phyloP scores from a whole-genome alignment of 2,329 filamentous ascomycete species.

The Alternaria triticina region DNA sequence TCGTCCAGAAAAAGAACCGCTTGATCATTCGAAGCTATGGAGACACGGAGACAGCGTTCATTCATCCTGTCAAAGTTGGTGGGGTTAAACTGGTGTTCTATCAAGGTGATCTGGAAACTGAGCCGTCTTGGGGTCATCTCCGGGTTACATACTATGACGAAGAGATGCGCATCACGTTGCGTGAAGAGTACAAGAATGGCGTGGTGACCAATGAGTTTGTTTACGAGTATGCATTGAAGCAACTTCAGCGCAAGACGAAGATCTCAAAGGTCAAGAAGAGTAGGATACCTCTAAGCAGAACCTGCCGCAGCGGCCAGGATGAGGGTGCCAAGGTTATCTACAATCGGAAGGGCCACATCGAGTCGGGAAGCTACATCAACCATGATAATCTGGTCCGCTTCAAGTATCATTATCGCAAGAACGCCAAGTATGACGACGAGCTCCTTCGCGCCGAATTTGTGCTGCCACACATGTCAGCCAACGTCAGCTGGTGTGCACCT shows the following conservation, averaged over 20 bases:
- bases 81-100: conserved; percentile 50
- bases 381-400: conserved; percentile 61
- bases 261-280: conserved; percentile 49
- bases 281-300: conserved; percentile 49
- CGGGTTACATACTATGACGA: conserved; percentile 57
- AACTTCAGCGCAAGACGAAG: conserved; percentile 39
- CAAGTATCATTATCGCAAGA: conserved; percentile 62
- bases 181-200: conserved; percentile 54
- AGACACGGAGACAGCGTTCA: conserved; percentile 59
- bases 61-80: conserved; percentile 45
- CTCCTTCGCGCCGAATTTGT: conserved; percentile 63
- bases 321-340: conserved; percentile 58
- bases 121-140: conserved; percentile 54
- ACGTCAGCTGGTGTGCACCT: conserved; percentile 62
- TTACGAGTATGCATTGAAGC: conserved; percentile 55
- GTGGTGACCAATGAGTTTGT: conserved; percentile 55
- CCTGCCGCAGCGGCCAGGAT: conserved; percentile 55
- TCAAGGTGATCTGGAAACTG: conserved; percentile 48
- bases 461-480: conserved; percentile 60
- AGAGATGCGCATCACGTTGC: conserved; percentile 53
- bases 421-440: conserved; percentile 61
- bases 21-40: conserved; percentile 57
- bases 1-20: conserved; percentile 55
- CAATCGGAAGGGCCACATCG: conserved; percentile 60
- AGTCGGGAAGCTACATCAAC: conserved; percentile 61